Base-by-base conservation (phyloP, 495 filamentous ascomycete species). In the Staphylotrichum longicolle region DNA sequence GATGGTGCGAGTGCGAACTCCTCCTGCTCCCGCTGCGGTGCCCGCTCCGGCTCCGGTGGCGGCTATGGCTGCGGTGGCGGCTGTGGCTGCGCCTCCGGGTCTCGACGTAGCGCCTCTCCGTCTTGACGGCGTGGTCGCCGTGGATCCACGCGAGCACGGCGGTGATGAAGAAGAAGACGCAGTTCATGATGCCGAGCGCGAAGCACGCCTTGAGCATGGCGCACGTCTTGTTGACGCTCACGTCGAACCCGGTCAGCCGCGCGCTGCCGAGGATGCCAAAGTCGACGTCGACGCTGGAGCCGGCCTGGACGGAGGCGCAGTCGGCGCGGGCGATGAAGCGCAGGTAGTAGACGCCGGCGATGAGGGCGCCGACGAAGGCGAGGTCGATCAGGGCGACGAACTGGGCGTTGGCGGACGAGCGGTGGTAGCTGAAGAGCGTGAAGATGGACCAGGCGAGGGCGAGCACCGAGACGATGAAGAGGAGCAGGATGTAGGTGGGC, bases 391-490 rank as follows among this genome's bases (percentile, higher is more conserved):
- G 78, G 30, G 85, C 77, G 60, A 95, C 88, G 82, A 96, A 93
- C 64, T 77, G 72, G 45, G 88, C 85, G 66, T 90, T 90, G 73
- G 83, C 77, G 35, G 81, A 79, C 45, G 88, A 86, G 39, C 88
- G 87, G 67, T 86, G 83, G 78, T 91, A 91, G 62, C 83, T 82
- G 81, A 96, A 87, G 11, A 96, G 76, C 5, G 92, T 96, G 72
- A 84, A 86, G 72, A 95, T 66, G 45, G 84, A 80, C 91, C 91
- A 96, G 69, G 86, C 90, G 37, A 84, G 78, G 12, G 83, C 92
- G 49, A 96, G 82, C 3, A 90, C 86, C 45, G 87, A 88, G 70
- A 89, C 86, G 76, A 96, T 96, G 85, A 96, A 96, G 64, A 96
- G 86, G 61, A 95, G 81, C 30, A 96, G 86, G 75, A 95, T 87